A percentile compares a stretch with the other conserved stretches of the same genome.
Conservation (phyloP, 2,329 filamentous ascomycete genomes). For the Phialophora verrucosa region DNA sequence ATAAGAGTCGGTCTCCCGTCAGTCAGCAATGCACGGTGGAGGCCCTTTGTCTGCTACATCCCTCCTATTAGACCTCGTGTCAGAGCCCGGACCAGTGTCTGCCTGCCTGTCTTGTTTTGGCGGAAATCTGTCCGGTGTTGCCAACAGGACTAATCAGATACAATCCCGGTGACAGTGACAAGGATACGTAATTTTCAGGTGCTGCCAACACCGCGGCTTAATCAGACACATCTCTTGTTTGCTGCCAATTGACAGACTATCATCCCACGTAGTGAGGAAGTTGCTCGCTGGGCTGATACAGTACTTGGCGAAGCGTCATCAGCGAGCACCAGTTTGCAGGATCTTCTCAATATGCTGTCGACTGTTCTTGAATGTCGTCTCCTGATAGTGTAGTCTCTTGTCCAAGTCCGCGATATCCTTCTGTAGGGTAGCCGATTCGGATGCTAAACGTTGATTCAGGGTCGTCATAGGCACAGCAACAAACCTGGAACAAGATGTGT, state of each 20-base stretch:
- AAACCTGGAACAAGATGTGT: conserved; percentile 70
- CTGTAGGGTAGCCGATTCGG: conserved; percentile 76
- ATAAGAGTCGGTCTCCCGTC: neutral
- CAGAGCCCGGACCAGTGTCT: neutral
- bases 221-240: neutral
- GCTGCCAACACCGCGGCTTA: neutral
- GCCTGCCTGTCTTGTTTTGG: neutral
- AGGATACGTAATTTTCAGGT: neutral
- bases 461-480: conserved; percentile 74
- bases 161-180: neutral
- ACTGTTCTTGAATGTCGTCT: conserved; percentile 95
- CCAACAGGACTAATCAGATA: neutral
- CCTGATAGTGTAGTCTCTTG: conserved; percentile 89
- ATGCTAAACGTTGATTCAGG: conserved; percentile 75
- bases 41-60: neutral
- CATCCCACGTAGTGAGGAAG: neutral
- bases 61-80: neutral
- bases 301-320: neutral
- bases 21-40: conserved; percentile 4
- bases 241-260: neutral
- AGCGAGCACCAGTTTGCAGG: conserved; percentile 61
- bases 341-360: conserved; percentile 89
- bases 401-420: conserved; percentile 79
- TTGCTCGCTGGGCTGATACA: neutral
- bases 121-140: neutral